Conservation (phyloP, 768 basidiomycete species). For the Daedalea quercina region DNA sequence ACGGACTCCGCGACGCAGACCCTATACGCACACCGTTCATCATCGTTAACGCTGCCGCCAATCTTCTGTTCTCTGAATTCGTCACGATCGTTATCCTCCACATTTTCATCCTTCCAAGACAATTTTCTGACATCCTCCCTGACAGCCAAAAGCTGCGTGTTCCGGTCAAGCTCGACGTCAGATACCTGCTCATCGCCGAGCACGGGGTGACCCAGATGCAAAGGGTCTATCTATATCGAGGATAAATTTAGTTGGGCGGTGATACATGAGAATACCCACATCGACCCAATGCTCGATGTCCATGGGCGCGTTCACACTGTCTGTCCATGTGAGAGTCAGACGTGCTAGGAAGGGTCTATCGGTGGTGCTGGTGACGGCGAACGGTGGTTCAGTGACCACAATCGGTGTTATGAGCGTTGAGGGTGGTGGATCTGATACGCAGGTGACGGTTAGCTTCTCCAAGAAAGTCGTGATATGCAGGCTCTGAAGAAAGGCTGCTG, state of each 20-base stretch:
- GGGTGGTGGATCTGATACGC: conserved; percentile 33
- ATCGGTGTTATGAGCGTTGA: conserved; percentile 27
- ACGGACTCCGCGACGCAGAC: too few species aligned
- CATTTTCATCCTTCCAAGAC: conserved; percentile 14
- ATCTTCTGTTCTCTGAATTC: background rate
- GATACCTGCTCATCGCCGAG: conserved; percentile 44
- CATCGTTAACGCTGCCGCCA: background rate
- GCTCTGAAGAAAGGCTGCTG: conserved; percentile 25
- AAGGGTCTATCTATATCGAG: conserved; percentile 33
- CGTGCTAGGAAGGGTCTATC: conserved; percentile 40
- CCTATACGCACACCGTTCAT: conserved; percentile 12
- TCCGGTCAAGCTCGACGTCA: conserved; percentile 42
- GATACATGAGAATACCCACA: conserved; percentile 19
- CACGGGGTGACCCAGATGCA: conserved; percentile 27
- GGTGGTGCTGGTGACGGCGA: conserved; percentile 33
- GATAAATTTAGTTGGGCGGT: background rate
- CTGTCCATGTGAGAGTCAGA: conserved; percentile 34
- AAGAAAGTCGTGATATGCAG: conserved; percentile 29
- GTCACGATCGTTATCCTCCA: background rate
- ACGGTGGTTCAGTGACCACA: conserved; percentile 31
- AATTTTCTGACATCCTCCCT: conserved; percentile 7
- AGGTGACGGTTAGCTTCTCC: conserved; percentile 26
- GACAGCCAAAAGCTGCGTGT: conserved; percentile 31
- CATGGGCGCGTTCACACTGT: conserved; percentile 32
- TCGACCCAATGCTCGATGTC: conserved; percentile 49